A percentile compares a stretch with the other conserved stretches of the same genome.
Conservation (phyloP, 2,329 filamentous ascomycete species). For the Endothia cerciana region DNA sequence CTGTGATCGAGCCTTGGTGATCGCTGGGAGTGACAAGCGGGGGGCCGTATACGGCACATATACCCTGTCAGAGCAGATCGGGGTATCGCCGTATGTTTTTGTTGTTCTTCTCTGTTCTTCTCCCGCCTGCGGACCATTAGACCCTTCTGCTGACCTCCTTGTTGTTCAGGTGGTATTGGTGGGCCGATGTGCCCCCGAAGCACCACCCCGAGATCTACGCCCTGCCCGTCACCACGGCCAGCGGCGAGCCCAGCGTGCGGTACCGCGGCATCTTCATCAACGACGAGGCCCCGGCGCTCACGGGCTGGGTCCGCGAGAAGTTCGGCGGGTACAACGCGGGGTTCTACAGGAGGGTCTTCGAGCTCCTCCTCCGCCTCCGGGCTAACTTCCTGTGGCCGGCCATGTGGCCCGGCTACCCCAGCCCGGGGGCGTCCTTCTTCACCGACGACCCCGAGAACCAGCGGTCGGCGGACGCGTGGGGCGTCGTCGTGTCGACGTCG, state of each 20-base stretch:
- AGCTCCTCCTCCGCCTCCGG: slow-evolving; percentile 62
- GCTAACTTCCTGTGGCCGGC: slow-evolving; percentile 72
- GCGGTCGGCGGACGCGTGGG: slow-evolving; percentile 63
- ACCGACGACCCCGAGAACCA: slow-evolving; percentile 64
- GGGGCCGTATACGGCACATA: slow-evolving; percentile 64
- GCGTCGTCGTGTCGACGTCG: slow-evolving; percentile 66
- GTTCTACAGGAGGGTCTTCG: slow-evolving; percentile 66
- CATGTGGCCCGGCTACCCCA: slow-evolving; percentile 60
- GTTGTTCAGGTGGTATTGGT: slow-evolving; percentile 60
- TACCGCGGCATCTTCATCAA: slow-evolving; percentile 68
- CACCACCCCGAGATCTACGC: slow-evolving; percentile 55
- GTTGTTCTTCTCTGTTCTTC: slow-evolving; percentile 27
- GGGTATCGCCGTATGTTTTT: slow-evolving; percentile 55
- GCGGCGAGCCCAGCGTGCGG: slow-evolving; percentile 59
- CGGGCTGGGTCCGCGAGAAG: slow-evolving; percentile 25
- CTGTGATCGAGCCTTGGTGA: slow-evolving; percentile 54
- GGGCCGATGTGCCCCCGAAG: slow-evolving; percentile 59
- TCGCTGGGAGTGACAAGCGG: slow-evolving; percentile 61
- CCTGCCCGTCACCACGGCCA: slow-evolving; percentile 48
- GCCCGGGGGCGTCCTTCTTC: slow-evolving; percentile 60
- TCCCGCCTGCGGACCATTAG: not conserved
- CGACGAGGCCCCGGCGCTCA: slow-evolving; percentile 62
- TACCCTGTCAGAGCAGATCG: slow-evolving; percentile 64
- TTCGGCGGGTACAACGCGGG: slow-evolving; percentile 44
- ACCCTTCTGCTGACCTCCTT: slow-evolving; percentile 3